Evolutionary conservation across 139 green algal genomes (phyloP), one percentile per base, ranked within the genome.

Genomic region (Eudorina sp.): DNA sequence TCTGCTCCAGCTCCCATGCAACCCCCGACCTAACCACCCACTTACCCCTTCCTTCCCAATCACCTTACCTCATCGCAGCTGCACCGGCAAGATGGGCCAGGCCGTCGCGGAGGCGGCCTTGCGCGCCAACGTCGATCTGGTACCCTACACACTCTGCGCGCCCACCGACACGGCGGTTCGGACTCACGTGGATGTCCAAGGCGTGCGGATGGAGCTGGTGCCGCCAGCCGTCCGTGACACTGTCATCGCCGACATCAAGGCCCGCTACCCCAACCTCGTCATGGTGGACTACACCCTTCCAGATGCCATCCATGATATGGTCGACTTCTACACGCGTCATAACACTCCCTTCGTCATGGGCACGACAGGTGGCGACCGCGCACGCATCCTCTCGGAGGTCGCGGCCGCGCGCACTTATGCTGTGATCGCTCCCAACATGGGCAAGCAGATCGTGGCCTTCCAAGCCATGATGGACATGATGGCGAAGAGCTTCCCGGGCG

Each of bases 391-490:
- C 41, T 16, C 31, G 2, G 53, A 92, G 58, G 95, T 97, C 11
- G 25, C 92, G 34, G 89, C 80, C 1, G 85, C 94, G 5, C 94
- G 91, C 21, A 60, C 92, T 25, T 98, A 98, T 88, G 98, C 98
- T 11, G 98, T 99, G 1, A 98, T 99, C 53, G 98, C 98, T 7
- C 97, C 98, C 19, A 96, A 99, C 83, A 99, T 99, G 98, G 98
- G 98, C 75, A 99, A 99, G 95, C 98, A 99, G 92, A 95, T 95
- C 25, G 96, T 98, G n/a, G 96, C 95, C 9, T 97, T 98, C 87
- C 90, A 93, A 90, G 98, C 98, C 1, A 97, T 96, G 90, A 96
- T 99, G 95, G 95, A 99, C 88, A 90, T 95, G 76, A 97, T 99
- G 94, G 97, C 96, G 9, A 86, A 97, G n/a, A 88, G 90, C 4